phyloP scores from a whole-genome alignment of 2,329 filamentous ascomycete species.

The Aureobasidium zeae region DNA sequence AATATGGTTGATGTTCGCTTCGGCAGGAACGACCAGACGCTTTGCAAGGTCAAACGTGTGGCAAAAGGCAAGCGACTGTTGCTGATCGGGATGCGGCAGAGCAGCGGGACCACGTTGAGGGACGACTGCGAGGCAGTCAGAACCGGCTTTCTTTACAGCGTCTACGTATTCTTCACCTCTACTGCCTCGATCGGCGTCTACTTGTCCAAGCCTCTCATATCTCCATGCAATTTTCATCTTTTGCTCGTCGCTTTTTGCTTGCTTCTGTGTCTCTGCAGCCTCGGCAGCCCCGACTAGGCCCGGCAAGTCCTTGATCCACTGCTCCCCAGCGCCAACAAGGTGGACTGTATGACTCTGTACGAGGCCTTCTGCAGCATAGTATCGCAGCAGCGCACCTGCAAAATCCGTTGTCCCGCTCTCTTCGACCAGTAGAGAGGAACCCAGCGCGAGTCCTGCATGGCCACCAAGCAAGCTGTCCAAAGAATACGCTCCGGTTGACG shows the following conservation, averaged over 20 bases:
- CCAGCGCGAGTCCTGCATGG: constrained; percentile 74
- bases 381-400: constrained; percentile 70
- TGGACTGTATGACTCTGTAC: constrained; percentile 86
- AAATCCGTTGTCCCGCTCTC: constrained; percentile 94
- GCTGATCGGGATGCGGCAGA: constrained; percentile 13
- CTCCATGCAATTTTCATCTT: constrained; percentile 99
- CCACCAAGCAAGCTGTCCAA: constrained; percentile 78
- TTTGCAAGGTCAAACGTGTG: constrained; percentile 47
- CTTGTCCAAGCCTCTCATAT: constrained; percentile 75
- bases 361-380: constrained; percentile 87
- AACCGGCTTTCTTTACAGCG: not conserved
- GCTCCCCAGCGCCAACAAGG: constrained; percentile 67
- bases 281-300: constrained; percentile 50
- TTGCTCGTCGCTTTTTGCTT: constrained; percentile 43
- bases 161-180: constrained; percentile 46
- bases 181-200: constrained; percentile 38
- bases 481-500: constrained; percentile 81
- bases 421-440: constrained; percentile 69
- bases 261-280: constrained; percentile 31
- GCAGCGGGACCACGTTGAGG: constrained; percentile 7
- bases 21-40: constrained; percentile 35
- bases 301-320: constrained; percentile 77
- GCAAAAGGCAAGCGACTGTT: constrained; percentile 33
- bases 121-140: constrained; percentile 16
- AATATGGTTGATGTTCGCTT: constrained; percentile 36